Evolutionary conservation across 129 eudicot genomes (phyloP), one percentile per base, ranked within the genome.

Genomic region (Chrysanthemum lavandulifolium): DNA sequence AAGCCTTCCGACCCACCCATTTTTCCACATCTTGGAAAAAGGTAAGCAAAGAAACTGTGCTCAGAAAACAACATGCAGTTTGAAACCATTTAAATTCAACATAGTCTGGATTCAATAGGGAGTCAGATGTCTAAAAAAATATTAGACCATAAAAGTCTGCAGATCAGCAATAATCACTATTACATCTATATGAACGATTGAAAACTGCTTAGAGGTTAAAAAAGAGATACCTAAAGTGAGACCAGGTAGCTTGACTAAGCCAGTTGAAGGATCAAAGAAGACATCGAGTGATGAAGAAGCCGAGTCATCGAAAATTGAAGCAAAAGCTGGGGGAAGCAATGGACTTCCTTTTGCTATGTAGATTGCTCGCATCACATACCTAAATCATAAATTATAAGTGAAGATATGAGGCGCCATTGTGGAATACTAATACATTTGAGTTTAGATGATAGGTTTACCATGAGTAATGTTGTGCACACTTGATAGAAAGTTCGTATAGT

Each of bases 391-490:
- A 61, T 45, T 7, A 40, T 51, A 73, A 61, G 15, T 62, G 25
- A 56, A 13, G 48, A 60, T 49, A 67, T 27, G 50, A 54, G 52
- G 69, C 10, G 11, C 65, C 6, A 69, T 67, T 2, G 65, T 13
- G 68, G 49, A 33, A 7, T 70, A 36, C 2, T 47, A 47, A 10
- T 43, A 72, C 29, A 13, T 61, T 69, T 0, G 61, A 51, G 56
- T 66, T 65, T 40, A 54, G 66, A 68, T 61, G 11, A 73, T 50
- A 65, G 13, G 12, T 76, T 76, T 73, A 86, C 99, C 99, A 95
- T 49, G 99, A 91, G 81, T 95, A 95, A 81, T 95, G 99, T 57
- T 88, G 91, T n/a, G 99, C 99, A 80, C 99, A 95, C 82, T 87
- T 91, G 57, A 95, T 65, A 82, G 87, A 85, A 75, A 95, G 79